These are phyloP conservation scores for Blastobotrys elegans DNA, from an alignment of 1,139 yeast species.

Conservation along the genomic window DNA sequence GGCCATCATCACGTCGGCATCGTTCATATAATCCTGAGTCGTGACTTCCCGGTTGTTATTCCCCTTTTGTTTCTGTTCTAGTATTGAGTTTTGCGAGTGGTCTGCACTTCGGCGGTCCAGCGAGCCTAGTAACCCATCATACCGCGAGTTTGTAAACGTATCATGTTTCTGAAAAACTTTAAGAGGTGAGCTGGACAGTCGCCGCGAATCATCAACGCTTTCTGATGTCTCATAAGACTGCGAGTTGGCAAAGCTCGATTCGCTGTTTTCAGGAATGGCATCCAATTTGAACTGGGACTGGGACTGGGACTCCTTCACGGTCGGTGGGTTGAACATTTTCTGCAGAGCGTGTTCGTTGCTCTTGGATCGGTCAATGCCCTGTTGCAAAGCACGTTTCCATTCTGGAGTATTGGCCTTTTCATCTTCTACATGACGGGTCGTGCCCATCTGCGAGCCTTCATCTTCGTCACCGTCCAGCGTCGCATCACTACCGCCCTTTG, in stretches of 20 bases:
- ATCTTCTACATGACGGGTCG: constrained; percentile 9
- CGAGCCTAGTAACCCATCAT: constrained; percentile 25
- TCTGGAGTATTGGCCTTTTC: constrained; percentile 15
- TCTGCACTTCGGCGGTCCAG: constrained; percentile 15
- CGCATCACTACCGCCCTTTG: neutral
- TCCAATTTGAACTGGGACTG: constrained; percentile 7
- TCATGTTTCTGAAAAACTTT: constrained; percentile 27
- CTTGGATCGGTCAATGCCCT: neutral
- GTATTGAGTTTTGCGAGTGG: neutral
- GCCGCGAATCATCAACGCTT: constrained; percentile 10
- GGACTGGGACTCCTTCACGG: constrained; percentile 3
- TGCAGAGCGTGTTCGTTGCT: constrained; percentile 6
- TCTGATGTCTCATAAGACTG: constrained; percentile 8
- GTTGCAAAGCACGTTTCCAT: constrained; percentile 15
- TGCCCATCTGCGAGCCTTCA: neutral
- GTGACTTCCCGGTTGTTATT: constrained; percentile 11
- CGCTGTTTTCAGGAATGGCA: constrained; percentile 10
- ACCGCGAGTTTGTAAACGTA: constrained; percentile 26
- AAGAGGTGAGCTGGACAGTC: constrained; percentile 21
- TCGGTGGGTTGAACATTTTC: constrained; percentile 13
- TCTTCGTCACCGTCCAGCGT: constrained; percentile 3
- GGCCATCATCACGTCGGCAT: constrained; percentile 17
- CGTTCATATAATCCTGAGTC: constrained; percentile 20
- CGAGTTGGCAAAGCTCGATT: neutral
- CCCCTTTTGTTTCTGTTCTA: neutral